Evolutionary conservation across 805 yeast genomes (phyloP), one percentile per base, ranked within the genome.

Genomic region (Hermanozyma aechmeae): DNA sequence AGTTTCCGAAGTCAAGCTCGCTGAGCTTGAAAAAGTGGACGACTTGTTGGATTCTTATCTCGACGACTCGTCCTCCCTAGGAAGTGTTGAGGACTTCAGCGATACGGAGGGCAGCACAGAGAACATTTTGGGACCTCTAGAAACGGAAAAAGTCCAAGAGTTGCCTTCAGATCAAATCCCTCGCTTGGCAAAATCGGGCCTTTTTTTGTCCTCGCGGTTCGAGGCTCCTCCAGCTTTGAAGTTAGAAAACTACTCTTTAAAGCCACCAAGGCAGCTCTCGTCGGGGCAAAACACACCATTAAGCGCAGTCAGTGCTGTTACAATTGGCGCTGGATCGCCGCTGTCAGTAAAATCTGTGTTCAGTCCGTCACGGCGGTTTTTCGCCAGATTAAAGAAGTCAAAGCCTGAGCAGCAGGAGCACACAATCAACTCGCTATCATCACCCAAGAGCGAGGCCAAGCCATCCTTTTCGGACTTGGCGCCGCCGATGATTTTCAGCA

Each of bases 1-100:
- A n/a, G n/a, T n/a, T n/a, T n/a, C n/a, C n/a, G n/a, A n/a, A n/a
- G n/a, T 26, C 25, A 19, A 28, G 17, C n/a, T 24, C 9, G 21
- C 29, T 16, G 41, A 46, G 13, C 42, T 62, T 22, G 61, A 58
- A 32, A 57, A 53, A 5, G 60, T 62, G 15, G 68, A 62, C 42
- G 68, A 62, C 30, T 46, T 62, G 13, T 39, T 62, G 22, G 67
- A 61, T 38, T 55, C 64, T 15, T 62, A 62, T 32, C 48, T 62
- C 23, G 67, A 61, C 30, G 63, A 56, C 31, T 44, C 48, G 20
- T 42, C 47, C 22, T 48, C 54, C 7, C 37, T 47, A 33, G 51
- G 50, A 18, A 49, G 56, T 3, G 16, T 44, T 3, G 55, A 46
- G 9, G 50, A 37, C 10, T n/a, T n/a, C n/a, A n/a, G n/a, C n/a